Evolutionary conservation across 208 protist genomes (phyloP).

Genomic region (Wallacemonas rigidus): DNA sequence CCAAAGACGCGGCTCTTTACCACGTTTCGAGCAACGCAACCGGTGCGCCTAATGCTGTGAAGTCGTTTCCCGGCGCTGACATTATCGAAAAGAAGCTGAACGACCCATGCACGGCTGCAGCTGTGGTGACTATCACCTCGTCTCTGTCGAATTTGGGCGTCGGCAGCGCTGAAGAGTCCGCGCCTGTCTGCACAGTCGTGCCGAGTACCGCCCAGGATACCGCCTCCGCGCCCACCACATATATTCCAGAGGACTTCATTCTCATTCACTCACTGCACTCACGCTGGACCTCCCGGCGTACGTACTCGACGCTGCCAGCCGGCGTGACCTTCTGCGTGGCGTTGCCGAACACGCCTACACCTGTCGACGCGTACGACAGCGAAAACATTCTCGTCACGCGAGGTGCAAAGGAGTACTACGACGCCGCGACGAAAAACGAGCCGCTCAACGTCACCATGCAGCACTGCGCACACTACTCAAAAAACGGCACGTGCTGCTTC

Average conservation of each 20-base stretch:
- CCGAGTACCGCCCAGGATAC: conserved; percentile 10
- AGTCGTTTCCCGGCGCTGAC: conserved; percentile 26
- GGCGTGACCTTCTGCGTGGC: conserved; percentile 62
- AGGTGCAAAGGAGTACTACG: conserved; percentile 71
- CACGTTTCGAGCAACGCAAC: conserved; percentile 74
- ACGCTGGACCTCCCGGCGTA: conserved; percentile 61
- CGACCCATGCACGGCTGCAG: conserved; percentile 17
- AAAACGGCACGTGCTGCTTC: conserved; percentile 83
- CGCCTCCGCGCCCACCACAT: conserved; percentile 18
- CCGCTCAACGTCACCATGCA: conserved; percentile 65
- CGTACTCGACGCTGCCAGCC: conserved; percentile 45
- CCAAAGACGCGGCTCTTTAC: conserved; percentile 52
- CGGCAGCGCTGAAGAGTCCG: not conserved
- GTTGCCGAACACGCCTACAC: conserved; percentile 71
- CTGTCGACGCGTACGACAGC: conserved; percentile 68
- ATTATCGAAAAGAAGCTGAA: conserved; percentile 42
- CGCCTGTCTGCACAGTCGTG: conserved; percentile 1
- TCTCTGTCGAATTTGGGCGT: not conserved
- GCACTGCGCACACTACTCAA: conserved; percentile 79
- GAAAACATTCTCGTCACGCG: conserved; percentile 60
- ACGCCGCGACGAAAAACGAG: conserved; percentile 45
- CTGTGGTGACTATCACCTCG: not conserved
- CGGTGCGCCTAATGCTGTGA: conserved; percentile 47
- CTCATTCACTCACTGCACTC: conserved; percentile 70
- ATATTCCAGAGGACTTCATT: conserved; percentile 46